Base-by-base conservation (phyloP, 1,284 basidiomycete genomes). In the Coniferiporia sulphurascens region DNA sequence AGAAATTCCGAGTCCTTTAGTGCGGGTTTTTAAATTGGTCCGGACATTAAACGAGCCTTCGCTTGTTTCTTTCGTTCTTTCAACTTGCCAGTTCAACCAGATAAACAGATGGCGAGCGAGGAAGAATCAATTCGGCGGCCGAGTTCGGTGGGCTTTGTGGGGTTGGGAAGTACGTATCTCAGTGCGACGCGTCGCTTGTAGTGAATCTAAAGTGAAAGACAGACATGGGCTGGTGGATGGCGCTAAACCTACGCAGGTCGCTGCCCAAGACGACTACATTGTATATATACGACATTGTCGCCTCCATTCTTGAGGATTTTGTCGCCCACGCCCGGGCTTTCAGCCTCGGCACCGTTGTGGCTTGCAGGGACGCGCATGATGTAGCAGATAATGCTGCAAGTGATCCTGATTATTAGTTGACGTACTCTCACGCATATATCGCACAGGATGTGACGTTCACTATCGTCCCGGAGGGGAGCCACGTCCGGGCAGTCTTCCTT, bases 221-320 rank as follows among this genome's bases (percentile, higher is more conserved):
- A 62, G 60, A 62, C 46, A 65, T 65, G 64, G 64, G 64, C 4
- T 60, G 45, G 58, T 62, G 60, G 45, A 65, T 65, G 64, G 62
- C 62, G 12, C 35, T 57, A 35, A 63, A 64, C 43, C 60, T 65
- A 12, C 62, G 62, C 48, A 55, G 55, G 21, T 48, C 56, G 44
- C 55, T 65, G 15, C 55, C 60, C 17, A 44, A 21, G 15, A 36
- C 60, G n/a, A 56, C 53, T 3, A 48, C 35, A 27, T 21, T 65
- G 19, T 53, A 21, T 27, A 59, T 65, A 27, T 64, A 55, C 21
- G 64, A 65, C 38, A 45, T 65, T 12, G 32, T 41, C 41, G 34
- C 45, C 22, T 36, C 22, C 12, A 45, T 55, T 13, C 36, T 65
- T 17, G 59, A 64, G 7, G 55, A 52, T 12, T 65, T 63, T 49